Evolutionary conservation across 805 yeast species (phyloP), one percentile per base, ranked within the genome.

Genomic region (Yarrowia osloensis): DNA sequence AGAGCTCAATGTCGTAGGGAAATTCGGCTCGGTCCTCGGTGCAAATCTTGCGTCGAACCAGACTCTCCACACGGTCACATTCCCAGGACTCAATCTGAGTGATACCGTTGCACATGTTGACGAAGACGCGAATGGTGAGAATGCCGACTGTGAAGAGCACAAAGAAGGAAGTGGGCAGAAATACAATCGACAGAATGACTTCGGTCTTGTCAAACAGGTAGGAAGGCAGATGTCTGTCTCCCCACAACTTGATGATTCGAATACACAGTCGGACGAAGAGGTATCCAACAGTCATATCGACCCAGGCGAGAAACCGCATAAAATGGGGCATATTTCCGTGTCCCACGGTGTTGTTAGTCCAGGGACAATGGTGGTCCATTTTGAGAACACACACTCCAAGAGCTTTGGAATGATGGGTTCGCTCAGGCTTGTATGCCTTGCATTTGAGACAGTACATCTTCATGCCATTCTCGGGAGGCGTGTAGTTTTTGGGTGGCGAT

Each of bases 61-160:
- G 89, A 3, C 86, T 79, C 65, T 86, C 91, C 1, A 91, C 80
- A 71, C 98, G 82, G 70, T 95, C 98, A 76, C 81, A 76, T 73
- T 94, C 98, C 99, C 99, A 94, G 2, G 83, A 80, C 77, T 94
- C 99, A 65, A 94, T 93, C 74, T 91, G 96, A 0, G 98, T 87
- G 84, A 85, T 88, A 28, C 97, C 97, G 31, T 80, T 77, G 62
- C 84, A 74, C 1, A 83, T 70, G 73, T 86, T 86, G 44, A 80
- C 75, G 1, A 88, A 19, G 66, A 92, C 88, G 71, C 97, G 81
- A 1, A 87, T 54, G 21, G 86, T 79, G 67, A 95, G 79, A 4
- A 89, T 70, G 0, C 81, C 73, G 2, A 95, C 83, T 0, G 93
- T 81, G 35, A 87, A 73, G 21, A 84, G 74, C 0, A 94, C 88